Conservation (phyloP, 2,329 filamentous ascomycete species). For the Penicillium sp. region DNA sequence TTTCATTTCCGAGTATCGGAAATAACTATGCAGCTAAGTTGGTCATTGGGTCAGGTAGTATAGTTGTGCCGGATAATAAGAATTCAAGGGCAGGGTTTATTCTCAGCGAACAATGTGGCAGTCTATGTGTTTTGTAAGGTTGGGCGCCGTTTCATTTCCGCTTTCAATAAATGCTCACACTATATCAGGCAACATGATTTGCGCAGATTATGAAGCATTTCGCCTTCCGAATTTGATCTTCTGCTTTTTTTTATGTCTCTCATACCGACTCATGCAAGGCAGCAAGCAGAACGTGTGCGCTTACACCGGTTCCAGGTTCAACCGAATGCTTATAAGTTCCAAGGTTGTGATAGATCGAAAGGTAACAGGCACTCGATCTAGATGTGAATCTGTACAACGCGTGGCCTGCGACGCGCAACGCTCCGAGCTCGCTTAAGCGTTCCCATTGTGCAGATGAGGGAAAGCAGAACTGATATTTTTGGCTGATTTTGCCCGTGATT, state of each 20-base stretch:
- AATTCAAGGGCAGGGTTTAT: not conserved
- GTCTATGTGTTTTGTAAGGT: not conserved
- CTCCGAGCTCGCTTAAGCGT: not conserved
- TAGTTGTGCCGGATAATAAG: not conserved
- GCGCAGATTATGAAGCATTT: not conserved
- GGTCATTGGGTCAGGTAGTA: not conserved
- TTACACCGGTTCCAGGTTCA: not conserved
- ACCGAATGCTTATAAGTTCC: not conserved
- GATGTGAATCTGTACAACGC: slow-evolving; percentile 11
- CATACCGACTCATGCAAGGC: not conserved
- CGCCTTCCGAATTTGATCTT: not conserved
- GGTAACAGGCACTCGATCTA: not conserved
- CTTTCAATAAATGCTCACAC: no score
- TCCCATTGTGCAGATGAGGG: not conserved
- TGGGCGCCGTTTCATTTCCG: not conserved
- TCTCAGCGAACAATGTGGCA: not conserved
- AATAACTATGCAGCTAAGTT: not conserved
- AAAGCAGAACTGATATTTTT: not conserved
- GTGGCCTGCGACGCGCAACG: slow-evolving; percentile 15
- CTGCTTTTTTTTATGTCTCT: not conserved
- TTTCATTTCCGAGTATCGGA: not conserved
- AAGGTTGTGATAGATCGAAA: not conserved
- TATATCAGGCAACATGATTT: no score
- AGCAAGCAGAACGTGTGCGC: not conserved
- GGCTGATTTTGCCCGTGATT: slow-evolving; percentile 10